These are phyloP conservation scores for Vickermania ingenoplastis DNA, from an alignment of 208 protist genomes.

Conservation along the genomic window DNA sequence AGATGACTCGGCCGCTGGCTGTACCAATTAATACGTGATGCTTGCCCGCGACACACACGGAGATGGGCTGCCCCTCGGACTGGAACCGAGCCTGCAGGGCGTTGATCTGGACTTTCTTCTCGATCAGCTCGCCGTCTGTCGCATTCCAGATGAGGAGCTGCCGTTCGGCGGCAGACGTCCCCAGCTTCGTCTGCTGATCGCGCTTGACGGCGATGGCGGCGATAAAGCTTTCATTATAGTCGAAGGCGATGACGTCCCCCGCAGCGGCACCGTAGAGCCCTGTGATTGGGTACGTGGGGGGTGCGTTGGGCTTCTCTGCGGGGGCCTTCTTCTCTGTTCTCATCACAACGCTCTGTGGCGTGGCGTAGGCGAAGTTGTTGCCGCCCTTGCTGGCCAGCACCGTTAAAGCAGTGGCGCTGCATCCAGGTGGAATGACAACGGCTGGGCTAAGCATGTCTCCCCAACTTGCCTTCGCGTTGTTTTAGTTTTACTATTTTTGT, in stretches of 20 bases:
- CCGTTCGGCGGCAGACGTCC: neutral
- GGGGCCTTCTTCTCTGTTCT: neutral
- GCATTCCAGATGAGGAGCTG: slow-evolving; percentile 6
- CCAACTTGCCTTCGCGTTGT: no score
- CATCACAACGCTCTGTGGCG: neutral
- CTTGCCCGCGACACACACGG: slow-evolving; percentile 71
- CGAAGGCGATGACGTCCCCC: neutral
- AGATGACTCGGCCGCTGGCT: slow-evolving; percentile 56
- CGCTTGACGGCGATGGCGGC: neutral
- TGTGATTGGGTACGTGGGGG: neutral
- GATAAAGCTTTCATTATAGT: neutral
- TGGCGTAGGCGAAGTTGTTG: slow-evolving; percentile 3
- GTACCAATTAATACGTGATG: slow-evolving; percentile 75
- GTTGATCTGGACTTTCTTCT: slow-evolving; percentile 24
- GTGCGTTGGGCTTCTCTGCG: neutral
- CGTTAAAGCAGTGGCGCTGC: neutral
- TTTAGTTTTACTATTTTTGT: slow-evolving; percentile 8
- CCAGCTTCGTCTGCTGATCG: neutral
- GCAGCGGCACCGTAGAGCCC: neutral
- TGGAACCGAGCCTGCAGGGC: slow-evolving; percentile 28
- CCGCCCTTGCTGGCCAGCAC: neutral
- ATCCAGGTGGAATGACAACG: neutral
- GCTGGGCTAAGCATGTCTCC: slow-evolving; percentile 1
- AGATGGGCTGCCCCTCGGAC: slow-evolving; percentile 47
- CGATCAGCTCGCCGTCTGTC: slow-evolving; percentile 11